Evolutionary conservation across 2,329 filamentous ascomycete species (phyloP), one percentile per base, ranked within the genome.

Genomic region (Aspergillus pseudonomiae): DNA sequence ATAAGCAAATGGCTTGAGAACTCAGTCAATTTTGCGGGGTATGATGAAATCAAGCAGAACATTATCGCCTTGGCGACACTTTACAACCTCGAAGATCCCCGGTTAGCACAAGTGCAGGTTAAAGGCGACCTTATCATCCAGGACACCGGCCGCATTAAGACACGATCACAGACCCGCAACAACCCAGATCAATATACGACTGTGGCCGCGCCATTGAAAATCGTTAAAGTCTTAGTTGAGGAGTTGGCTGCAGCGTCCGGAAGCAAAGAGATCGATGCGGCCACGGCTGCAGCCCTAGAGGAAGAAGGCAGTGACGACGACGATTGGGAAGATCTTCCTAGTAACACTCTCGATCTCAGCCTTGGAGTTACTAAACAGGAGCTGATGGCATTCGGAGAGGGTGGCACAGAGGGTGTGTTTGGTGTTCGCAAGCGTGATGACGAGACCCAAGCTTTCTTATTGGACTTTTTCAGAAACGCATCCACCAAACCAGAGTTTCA

Each of bases 1-100:
- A 82, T 98, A 68, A 86, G 89, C 79, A 97, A 98, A 80, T 99
- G 95, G 95, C 84, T 99, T 1, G 95, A 98, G 81, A 97, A 98
- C 78, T 97, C 93, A 4, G 87, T 96, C 78, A 96, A 91, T 78
- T 99, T 99, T 79, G 93, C 93, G n/a, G 95, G 95, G 14, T 99
- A 97, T 71, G 94, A 98, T 72, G 94, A 97, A 78, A 98, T 98
- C 71, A 88, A 94, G 70, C 93, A 97, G 78, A 99, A 98, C 74
- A 92, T 97, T 63, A 94, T 97, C 70, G 95, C 95, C 6, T 85
- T 99, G 2, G 94, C 93, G 0, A 97, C 96, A 74, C 83, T 99
- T 3, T 98, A 95, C 77, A 89, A 90, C 60, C 85, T 99, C 21
- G 91, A 95, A 73, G 94, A 98, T 72, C 82, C 88, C 11, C 90